Evolutionary conservation across 495 filamentous ascomycete species (phyloP), one percentile per base, ranked within the genome.

Genomic region (Bombardia bombarda): DNA sequence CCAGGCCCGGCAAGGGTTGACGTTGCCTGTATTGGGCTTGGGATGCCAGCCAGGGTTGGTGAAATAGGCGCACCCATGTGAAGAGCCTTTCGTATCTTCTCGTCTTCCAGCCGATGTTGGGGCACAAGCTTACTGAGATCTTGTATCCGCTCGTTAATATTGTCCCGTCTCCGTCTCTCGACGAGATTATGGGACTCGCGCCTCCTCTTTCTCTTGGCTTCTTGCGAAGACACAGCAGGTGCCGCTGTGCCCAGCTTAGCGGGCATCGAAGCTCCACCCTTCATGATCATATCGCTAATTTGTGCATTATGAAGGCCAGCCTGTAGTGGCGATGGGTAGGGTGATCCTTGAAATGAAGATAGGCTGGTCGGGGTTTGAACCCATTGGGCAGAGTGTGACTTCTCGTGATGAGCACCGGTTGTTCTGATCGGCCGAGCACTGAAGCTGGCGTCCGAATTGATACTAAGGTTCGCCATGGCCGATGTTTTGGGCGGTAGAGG

Each of bases 71-170:
- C 86, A 50, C 90, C 94, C 57, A 90, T 96, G 45, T 87, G 78
- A 13, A 97, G 80, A 41, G 93, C 85, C 61, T 97, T 97, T 25
- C 88, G 83, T 22, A 98, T 82, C 57, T 95, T 96, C 61, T 98
- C 92, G 58, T 98, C 92, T 53, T 98, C 92, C 12, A 98, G 74
- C 13, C 92, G 83, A 59, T 98, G 92, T 49, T 81, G 73, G 18
- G 92, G 92, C 9, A 98, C 92, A 1, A 98, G 77, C 54, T 89
- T 86, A 50, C 87, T 92, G 4, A 98, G 75, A 52, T 98, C 92
- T 51, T 97, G 90, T 45, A 98, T 98, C 6, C 92, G 79, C 60
- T 98, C 92, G 54, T 98, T 98, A 71, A 98, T 98, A 51, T 98
- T 96, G 64, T 98, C 92, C 33, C 92, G 79, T 35, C 92, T 83